Base-by-base conservation (phyloP, 192 early-diverging fungal species). In the Backusella australiensis region DNA sequence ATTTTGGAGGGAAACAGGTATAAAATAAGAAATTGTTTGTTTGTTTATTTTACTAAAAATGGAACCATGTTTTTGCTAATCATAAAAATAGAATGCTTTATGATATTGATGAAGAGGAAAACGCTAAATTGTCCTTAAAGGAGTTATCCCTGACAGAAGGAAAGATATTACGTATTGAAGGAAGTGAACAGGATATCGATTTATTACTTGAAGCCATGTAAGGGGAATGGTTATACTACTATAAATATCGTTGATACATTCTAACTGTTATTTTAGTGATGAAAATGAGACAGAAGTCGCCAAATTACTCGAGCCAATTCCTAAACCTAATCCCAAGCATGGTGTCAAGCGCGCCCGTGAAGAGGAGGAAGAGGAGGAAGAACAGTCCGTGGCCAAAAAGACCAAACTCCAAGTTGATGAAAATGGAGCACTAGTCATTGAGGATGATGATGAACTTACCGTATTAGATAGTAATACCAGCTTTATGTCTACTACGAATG, bases 21-120 rank as follows among this genome's bases (percentile, higher is more conserved):
- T n/a, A 49, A 49, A 71, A 68, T 14, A 23, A 19, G 8, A 44
- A 23, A 39, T 56, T 21, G 26, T 52, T 72, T 49, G n/a, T 0
- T 41, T 15, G 26, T 41, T n/a, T 38, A 11, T 41, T 23, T 9
- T n/a, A 23, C 12, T 63, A 32, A 17, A 12, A 63, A 17, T 59
- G 19, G 26, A 34, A 36, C n/a, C 3, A 53, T 59, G 9, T 36
- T 23, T 35, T 29, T 46, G 1, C 0, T 35, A 19, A 32, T 46
- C 32, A 32, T 32, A 14, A 34, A 8, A 46, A 49, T 77, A 93
- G 91, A 74, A 85, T 96, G 21, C 77, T 98, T 63, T 96, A 96
- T 74, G 96, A 99, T 79, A 83, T 90, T 11, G 97, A 99, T 35
- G 95, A 93, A 75, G 93, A 96, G 34, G 96, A 98, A 67, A 96